Conservation (phyloP, 495 filamentous ascomycete species). For the Jackrogersella multiformis region DNA sequence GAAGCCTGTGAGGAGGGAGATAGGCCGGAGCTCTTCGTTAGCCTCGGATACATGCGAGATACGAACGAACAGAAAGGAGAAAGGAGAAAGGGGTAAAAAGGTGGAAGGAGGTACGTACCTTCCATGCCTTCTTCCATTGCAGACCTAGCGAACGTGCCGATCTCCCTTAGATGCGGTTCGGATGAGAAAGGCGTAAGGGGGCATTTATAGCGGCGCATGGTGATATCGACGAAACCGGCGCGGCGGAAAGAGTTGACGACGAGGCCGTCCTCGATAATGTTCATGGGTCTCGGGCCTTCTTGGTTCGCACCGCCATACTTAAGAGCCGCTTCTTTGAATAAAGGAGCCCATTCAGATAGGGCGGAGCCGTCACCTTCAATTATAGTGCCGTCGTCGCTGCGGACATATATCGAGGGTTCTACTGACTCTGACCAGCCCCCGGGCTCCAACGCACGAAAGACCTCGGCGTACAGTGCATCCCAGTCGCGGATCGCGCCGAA, state of each 20-base stretch:
- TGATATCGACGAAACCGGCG: constrained; percentile 60
- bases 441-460: constrained; percentile 32
- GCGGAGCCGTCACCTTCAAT: constrained; percentile 28
- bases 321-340: constrained; percentile 20
- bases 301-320: background rate
- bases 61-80: background rate
- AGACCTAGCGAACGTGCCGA: constrained; percentile 49
- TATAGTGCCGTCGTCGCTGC: constrained; percentile 44
- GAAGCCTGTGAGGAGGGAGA: constrained; percentile 26
- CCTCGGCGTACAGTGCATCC: constrained; percentile 46
- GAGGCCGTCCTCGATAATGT: constrained; percentile 33
- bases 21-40: background rate
- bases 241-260: constrained; percentile 43
- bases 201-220: constrained; percentile 59
- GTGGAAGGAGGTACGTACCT: constrained; percentile 17
- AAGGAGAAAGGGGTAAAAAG: background rate
- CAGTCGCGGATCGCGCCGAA: constrained; percentile 62
- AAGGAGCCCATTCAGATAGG: constrained; percentile 30
- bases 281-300: constrained; percentile 25
- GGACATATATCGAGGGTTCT: constrained; percentile 33
- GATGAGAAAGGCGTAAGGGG: constrained; percentile 62
- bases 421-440: constrained; percentile 45
- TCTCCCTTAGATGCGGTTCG: constrained; percentile 58
- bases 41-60: background rate
- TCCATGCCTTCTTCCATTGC: constrained; percentile 45